These are phyloP conservation scores for Leccinum ochraceum DNA, from an alignment of 768 basidiomycete genomes.

Conservation along the genomic window DNA sequence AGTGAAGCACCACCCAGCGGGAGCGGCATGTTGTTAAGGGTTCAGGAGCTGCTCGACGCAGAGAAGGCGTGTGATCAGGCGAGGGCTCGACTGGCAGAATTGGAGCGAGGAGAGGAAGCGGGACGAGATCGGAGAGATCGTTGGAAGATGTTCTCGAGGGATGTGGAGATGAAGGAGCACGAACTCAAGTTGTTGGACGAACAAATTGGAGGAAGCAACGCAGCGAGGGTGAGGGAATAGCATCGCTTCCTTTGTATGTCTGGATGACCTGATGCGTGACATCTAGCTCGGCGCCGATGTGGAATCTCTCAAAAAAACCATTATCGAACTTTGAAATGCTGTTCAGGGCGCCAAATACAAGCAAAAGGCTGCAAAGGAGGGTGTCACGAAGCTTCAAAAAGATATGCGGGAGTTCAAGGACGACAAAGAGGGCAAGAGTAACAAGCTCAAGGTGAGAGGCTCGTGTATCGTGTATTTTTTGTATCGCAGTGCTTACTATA, in stretches of 20 bases:
- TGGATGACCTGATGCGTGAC: background rate
- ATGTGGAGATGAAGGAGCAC: conserved; percentile 89
- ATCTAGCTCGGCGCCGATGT: conserved; percentile 81
- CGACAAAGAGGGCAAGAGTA: conserved; percentile 96
- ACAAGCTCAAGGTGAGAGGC: conserved; percentile 77
- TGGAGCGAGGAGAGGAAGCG: conserved; percentile 58
- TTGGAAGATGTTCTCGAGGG: conserved; percentile 61
- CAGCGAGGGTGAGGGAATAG: conserved; percentile 64
- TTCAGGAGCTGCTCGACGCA: conserved; percentile 76
- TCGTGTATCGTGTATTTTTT: background rate
- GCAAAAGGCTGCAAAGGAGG: conserved; percentile 72
- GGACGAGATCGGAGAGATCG: conserved; percentile 53
- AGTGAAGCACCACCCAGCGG: conserved; percentile 86
- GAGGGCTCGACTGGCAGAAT: conserved; percentile 42
- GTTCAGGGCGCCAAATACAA: conserved; percentile 71
- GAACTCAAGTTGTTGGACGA: conserved; percentile 80
- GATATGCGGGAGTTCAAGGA: conserved; percentile 99
- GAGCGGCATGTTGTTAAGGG: conserved; percentile 73
- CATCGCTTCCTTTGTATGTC: background rate
- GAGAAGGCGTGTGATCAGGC: conserved; percentile 60
- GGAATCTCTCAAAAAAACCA: conserved; percentile 63
- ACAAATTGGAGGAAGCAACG: conserved; percentile 87
- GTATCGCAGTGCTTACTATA: background rate
- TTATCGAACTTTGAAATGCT: conserved; percentile 56
- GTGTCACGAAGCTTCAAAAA: conserved; percentile 85